phyloP scores from a whole-genome alignment of 306 rosid species.

The Cucumis melo region DNA sequence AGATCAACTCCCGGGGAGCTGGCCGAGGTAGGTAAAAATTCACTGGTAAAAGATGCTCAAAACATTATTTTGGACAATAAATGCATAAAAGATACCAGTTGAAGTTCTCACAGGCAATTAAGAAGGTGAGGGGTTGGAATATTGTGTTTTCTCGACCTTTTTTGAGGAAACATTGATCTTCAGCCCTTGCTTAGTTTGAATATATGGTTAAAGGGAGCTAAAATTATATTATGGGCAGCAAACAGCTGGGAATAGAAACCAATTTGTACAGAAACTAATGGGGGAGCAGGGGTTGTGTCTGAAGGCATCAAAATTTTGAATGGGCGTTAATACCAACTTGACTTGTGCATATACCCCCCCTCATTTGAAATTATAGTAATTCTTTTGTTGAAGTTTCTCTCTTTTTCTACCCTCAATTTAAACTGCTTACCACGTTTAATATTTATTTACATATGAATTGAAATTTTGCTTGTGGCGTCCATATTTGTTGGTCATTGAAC shows the following conservation, averaged over 20 bases:
- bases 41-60: constrained; percentile 11
- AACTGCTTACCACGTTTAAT: not conserved
- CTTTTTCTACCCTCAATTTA: not conserved
- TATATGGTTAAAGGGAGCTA: not conserved
- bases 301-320: constrained; percentile 9
- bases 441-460: too few relatives aligned
- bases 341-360: constrained; percentile 19
- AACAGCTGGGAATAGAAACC: constrained; percentile 12
- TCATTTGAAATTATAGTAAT: constrained; percentile 7
- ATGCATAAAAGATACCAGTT: not conserved
- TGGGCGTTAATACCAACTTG: constrained; percentile 20
- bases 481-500: not conserved
- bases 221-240: not conserved
- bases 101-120: not conserved
- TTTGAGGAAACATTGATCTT: not conserved
- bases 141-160: not conserved
- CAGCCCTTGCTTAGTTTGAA: not conserved
- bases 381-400: not conserved
- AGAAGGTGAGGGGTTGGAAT: not conserved
- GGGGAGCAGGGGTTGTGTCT: constrained; percentile 17
- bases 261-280: constrained; percentile 23
- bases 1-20: constrained; percentile 3
- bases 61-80: constrained; percentile 3
- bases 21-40: constrained; percentile 5
- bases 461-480: not conserved